Evolutionary conservation across 129 eudicot species (phyloP).

Genomic region (Pseudognaphalium luteoalbum): DNA sequence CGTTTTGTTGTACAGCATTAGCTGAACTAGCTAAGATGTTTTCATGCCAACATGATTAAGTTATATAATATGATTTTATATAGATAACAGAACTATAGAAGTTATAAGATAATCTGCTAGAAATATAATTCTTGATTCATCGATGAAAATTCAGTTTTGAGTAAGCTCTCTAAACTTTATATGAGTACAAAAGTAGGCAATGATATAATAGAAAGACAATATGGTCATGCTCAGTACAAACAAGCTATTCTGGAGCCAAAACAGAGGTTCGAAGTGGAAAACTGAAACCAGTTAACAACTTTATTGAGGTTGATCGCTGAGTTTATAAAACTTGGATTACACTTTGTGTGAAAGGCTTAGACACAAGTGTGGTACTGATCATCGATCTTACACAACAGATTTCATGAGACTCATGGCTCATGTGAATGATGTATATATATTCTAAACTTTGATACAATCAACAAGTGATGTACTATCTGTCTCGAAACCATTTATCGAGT

Average conservation of each 20-base stretch:
- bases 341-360: not conserved
- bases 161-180: not conserved
- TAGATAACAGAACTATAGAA: not conserved
- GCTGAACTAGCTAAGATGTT: constrained; percentile 5
- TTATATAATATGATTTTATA: not conserved
- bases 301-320: not conserved
- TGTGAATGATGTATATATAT: too few species aligned
- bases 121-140: too few species aligned
- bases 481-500: too few species aligned
- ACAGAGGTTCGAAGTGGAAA: not conserved
- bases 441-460: too few species aligned
- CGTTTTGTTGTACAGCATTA: constrained; percentile 17
- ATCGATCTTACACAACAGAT: too few species aligned
- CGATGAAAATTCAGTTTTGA: not conserved
- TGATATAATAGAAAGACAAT: not conserved
- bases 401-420: too few species aligned
- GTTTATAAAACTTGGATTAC: not conserved
- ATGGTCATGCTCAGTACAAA: not conserved
- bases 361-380: not conserved
- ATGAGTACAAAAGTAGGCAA: not conserved
- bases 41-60: not conserved
- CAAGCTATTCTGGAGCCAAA: not conserved
- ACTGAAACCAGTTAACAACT: not conserved
- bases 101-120: not conserved
- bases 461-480: too few species aligned